phyloP scores from a whole-genome alignment of 768 basidiomycete species.

The Polyporus arcularius region DNA sequence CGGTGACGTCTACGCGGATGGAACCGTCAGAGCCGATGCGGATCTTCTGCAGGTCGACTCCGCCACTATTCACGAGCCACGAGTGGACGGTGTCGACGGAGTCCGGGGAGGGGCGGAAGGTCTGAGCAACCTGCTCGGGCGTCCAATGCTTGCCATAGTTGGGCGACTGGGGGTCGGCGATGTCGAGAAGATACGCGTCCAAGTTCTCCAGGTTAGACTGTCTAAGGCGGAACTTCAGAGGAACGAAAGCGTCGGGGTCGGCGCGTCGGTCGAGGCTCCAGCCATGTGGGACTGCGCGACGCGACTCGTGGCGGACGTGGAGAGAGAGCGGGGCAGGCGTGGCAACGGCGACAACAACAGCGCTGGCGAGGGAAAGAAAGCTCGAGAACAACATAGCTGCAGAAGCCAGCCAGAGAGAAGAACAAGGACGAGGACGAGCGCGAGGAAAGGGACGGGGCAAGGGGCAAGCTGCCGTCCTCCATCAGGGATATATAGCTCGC shows the following conservation, averaged over 20 bases:
- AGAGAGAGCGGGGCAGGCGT: not conserved
- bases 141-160: slow-evolving; percentile 54
- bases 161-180: slow-evolving; percentile 52
- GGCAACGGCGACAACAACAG: not conserved
- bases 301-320: not conserved
- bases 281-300: not conserved
- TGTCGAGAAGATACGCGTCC: slow-evolving; percentile 46
- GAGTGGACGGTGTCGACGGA: slow-evolving; percentile 41
- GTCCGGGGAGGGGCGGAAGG: slow-evolving; percentile 47
- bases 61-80: slow-evolving; percentile 46
- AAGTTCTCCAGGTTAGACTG: slow-evolving; percentile 48
- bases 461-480: no score
- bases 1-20: slow-evolving; percentile 42
- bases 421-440: not conserved
- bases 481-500: no score
- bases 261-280: slow-evolving; percentile 31
- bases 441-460: not conserved
- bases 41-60: slow-evolving; percentile 38
- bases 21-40: slow-evolving; percentile 42
- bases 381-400: not conserved
- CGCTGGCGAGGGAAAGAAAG: not conserved
- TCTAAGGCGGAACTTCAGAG: slow-evolving; percentile 49
- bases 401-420: not conserved
- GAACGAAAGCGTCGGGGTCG: slow-evolving; percentile 38
- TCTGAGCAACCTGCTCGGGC: slow-evolving; percentile 42